These are phyloP conservation scores for Oryza officinalis DNA, from an alignment of 176 grass and related monocot genomes.

Conservation along the genomic window DNA sequence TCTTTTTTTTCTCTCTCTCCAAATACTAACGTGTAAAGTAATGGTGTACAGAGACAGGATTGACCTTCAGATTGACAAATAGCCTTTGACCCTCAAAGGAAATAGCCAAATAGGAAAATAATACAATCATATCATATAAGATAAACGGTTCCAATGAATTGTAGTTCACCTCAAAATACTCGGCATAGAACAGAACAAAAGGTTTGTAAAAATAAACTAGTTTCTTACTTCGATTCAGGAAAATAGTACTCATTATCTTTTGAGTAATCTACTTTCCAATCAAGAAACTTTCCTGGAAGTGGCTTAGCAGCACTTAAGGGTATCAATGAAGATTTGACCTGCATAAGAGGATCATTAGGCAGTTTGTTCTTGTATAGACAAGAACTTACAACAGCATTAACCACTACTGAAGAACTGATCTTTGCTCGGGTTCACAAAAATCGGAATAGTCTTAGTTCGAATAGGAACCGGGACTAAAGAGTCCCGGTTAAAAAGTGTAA, in stretches of 20 bases:
- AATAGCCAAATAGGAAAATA: too few species aligned
- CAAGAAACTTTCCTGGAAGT: not conserved
- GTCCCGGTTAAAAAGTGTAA: too few species aligned
- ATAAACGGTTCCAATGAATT: not conserved
- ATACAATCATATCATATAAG: too few species aligned
- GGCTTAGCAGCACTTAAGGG: not conserved
- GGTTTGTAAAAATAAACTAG: not conserved
- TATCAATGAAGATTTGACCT: not conserved
- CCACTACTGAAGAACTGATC: too few species aligned
- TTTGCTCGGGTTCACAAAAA: too few species aligned
- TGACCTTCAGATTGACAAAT: not conserved
- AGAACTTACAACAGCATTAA: not conserved
- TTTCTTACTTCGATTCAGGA: constrained; percentile 30
- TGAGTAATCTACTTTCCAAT: not conserved
- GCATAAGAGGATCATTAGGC: not conserved
- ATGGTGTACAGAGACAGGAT: not conserved
- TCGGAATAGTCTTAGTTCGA: too few species aligned
- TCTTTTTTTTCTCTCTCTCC: not conserved
- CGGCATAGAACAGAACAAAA: not conserved
- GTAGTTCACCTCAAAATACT: not conserved
- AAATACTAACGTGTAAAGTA: not conserved
- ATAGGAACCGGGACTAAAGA: too few species aligned
- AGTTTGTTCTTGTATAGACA: not conserved
- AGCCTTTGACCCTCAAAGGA: too few species aligned
- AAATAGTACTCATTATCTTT: not conserved